Conservation (phyloP, 352 stramenopile species). For the Sclerospora graminicola region DNA sequence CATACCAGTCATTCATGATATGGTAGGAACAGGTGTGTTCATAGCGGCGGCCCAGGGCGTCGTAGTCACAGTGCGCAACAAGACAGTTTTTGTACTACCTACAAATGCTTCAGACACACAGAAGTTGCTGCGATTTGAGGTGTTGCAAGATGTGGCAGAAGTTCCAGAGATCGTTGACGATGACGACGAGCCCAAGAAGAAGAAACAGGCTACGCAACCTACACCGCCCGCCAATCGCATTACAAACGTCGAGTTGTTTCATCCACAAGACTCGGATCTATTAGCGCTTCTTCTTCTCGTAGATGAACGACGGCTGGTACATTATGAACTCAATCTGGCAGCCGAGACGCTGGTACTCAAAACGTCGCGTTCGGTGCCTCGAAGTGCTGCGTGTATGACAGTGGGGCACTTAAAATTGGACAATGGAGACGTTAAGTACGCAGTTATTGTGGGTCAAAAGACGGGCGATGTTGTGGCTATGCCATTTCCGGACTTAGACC, state of each 20-base stretch:
- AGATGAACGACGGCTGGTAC: constrained; percentile 58
- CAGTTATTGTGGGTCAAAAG: constrained; percentile 69
- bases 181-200: constrained; percentile 13
- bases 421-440: constrained; percentile 35
- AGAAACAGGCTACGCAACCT: constrained; percentile 21
- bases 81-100: constrained; percentile 49
- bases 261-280: constrained; percentile 4
- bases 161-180: constrained; percentile 1
- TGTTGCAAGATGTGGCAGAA: constrained; percentile 21
- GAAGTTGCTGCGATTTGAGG: constrained; percentile 32
- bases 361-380: constrained; percentile 35
- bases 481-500: constrained; percentile 56
- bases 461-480: constrained; percentile 71
- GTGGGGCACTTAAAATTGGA: constrained; percentile 15
- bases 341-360: constrained; percentile 29
- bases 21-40: constrained; percentile 45
- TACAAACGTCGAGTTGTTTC: constrained; percentile 31
- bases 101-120: constrained; percentile 1
- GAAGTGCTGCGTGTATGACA: constrained; percentile 65
- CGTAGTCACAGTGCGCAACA: constrained; percentile 42
- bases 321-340: constrained; percentile 55
- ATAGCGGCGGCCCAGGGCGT: constrained; percentile 24
- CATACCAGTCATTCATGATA: too few species aligned
- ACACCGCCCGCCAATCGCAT: constrained; percentile 27
- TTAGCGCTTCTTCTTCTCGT: constrained; percentile 49